These are phyloP conservation scores for Chaetomiaceae sp. DNA, from an alignment of 2,329 filamentous ascomycete species.

Conservation along the genomic window DNA sequence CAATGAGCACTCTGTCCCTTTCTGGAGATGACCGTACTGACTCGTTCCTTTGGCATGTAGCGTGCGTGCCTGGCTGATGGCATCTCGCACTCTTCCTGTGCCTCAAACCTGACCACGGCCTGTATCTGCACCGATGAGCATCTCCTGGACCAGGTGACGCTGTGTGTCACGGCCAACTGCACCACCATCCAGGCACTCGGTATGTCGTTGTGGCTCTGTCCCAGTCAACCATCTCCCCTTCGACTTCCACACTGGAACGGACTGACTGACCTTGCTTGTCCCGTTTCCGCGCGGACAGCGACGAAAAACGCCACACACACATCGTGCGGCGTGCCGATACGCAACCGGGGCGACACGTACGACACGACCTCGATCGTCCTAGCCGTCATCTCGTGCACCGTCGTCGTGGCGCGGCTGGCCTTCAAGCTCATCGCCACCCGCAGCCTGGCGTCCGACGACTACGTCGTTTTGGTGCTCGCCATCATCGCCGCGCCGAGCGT, in stretches of 20 bases:
- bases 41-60: too few relatives aligned
- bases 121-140: constrained; percentile 6
- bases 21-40: too few relatives aligned
- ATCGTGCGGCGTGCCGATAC: constrained; percentile 1
- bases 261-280: background rate
- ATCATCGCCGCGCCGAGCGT: constrained; percentile 18
- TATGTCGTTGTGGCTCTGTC: background rate
- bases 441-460: constrained; percentile 21
- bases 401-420: constrained; percentile 9
- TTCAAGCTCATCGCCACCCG: constrained; percentile 15
- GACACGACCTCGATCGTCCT: constrained; percentile 17
- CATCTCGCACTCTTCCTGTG: constrained; percentile 3
- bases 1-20: too few relatives aligned
- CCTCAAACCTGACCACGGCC: background rate
- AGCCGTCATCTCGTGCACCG: constrained; percentile 5
- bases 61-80: constrained; percentile 2
- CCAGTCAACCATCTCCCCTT: too few relatives aligned
- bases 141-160: background rate
- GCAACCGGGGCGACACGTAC: constrained; percentile 13
- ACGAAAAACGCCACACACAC: constrained; percentile 6
- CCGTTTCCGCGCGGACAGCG: background rate
- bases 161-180: constrained; percentile 8
- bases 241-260: too few relatives aligned
- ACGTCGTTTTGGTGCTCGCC: constrained; percentile 14
- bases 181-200: constrained; percentile 12